Base-by-base conservation (phyloP, 257 asterid genomes). In the Coffea eugenioides region DNA sequence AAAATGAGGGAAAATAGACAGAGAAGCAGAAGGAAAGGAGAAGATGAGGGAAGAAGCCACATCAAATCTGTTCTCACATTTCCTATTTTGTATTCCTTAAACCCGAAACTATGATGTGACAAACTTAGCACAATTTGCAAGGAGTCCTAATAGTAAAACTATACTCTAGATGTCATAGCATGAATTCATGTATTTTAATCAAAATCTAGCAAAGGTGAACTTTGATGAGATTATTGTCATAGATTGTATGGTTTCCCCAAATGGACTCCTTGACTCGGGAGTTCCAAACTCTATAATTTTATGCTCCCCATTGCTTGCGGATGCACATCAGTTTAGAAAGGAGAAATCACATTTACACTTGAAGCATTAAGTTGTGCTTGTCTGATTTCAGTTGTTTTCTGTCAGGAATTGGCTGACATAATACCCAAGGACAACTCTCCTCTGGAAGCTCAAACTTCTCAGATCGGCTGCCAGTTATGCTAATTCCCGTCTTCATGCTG, bases 401-500 rank as follows among this genome's bases (percentile, higher is more conserved):
- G 59, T 73, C 80, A 95, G 99, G 90, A 81, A 46, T 78, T 90
- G 92, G 82, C 97, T 73, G 93, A 94, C 82, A 89, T 94, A 76
- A 85, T 96, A 84, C 98, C 99, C 1, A 96, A 86, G 87, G 94
- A 88, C 49, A n/a, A 85, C 97, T 85, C 85, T 94, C 79, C 86
- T 92, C 74, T 96, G 99, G 99, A 96, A 89, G 86, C 81, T 94
- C 86, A 94, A 96, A 91, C 90, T 90, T 86, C 95, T 96, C 75
- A 91, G 83, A 85, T 71, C 89, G 27, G 98, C 91, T 52, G 94
- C 98, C 76, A 88, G 93, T 72, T 96, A 94, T 89, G 92, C 97
- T 69, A 96, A 90, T 87, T 92, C 99, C 71, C 99, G 98, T 71
- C 97, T 96, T 76, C 99, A 92, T 88, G 91, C 99, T 67, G 82